Conservation (phyloP, 768 basidiomycete genomes). For the Neoboletus magnificus region DNA sequence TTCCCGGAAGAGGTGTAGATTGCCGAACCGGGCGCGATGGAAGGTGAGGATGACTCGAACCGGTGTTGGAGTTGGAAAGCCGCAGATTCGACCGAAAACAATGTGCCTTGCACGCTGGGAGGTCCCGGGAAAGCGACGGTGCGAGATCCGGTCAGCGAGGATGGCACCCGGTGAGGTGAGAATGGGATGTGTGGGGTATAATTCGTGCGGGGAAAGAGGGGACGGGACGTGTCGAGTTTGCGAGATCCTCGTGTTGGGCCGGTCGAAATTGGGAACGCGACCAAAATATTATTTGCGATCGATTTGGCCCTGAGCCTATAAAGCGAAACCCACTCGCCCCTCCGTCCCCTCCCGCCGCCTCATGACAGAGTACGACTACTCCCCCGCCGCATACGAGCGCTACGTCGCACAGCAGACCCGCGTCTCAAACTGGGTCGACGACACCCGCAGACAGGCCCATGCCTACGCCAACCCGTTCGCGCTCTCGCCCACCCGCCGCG, state of each 20-base stretch:
- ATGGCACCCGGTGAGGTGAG: too few relatives aligned
- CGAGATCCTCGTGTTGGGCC: background rate
- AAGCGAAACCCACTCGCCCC: conserved; percentile 2
- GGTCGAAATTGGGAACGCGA: background rate
- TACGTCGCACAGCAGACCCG: conserved; percentile 45
- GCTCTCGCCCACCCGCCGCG: conserved; percentile 29
- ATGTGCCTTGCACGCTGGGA: background rate
- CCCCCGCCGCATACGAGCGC: conserved; percentile 50
- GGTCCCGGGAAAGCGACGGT: too few relatives aligned
- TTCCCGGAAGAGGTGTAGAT: conserved; percentile 2
- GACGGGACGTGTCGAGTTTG: background rate
- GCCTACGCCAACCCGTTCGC: conserved; percentile 28
- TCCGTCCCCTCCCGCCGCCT: conserved; percentile 7
- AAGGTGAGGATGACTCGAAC: conserved; percentile 3
- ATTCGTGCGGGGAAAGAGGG: conserved; percentile 26
- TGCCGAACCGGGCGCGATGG: conserved; percentile 2
- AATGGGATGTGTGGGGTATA: conserved; percentile 20
- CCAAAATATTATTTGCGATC: background rate
- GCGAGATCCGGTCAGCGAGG: conserved; percentile 17
- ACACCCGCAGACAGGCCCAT: conserved; percentile 35
- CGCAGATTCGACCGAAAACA: too few relatives aligned
- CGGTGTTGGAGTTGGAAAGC: conserved; percentile 6
- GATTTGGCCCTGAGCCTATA: conserved; percentile 9
- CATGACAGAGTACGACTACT: conserved; percentile 65
- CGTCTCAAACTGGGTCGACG: conserved; percentile 49